Evolutionary conservation across 2,329 filamentous ascomycete genomes (phyloP).

Genomic region (Alternaria arborescens): DNA sequence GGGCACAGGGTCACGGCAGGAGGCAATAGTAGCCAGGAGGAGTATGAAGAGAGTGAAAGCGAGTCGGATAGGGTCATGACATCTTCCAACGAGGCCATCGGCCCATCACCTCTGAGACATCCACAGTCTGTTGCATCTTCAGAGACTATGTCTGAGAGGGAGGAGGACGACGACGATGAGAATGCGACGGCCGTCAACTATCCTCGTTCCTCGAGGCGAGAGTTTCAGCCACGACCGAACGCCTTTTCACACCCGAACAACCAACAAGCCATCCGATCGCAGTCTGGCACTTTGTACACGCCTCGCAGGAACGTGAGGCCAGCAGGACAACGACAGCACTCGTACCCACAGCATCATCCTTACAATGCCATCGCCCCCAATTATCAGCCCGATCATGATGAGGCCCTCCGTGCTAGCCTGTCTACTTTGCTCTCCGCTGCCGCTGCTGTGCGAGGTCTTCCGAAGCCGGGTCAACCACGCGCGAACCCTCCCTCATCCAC

Average conservation of each 20-base stretch:
- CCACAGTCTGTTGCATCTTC: constrained; percentile 48
- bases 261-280: constrained; percentile 47
- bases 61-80: constrained; percentile 79
- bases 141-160: constrained; percentile 48
- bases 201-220: constrained; percentile 59
- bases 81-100: constrained; percentile 68
- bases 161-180: constrained; percentile 66
- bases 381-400: constrained; percentile 89
- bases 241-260: constrained; percentile 85
- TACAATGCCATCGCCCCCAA: constrained; percentile 76
- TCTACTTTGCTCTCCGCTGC: constrained; percentile 95
- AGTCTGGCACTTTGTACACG: constrained; percentile 60
- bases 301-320: constrained; percentile 47
- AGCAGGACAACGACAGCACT: constrained; percentile 51
- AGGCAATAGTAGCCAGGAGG: constrained; percentile 86
- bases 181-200: constrained; percentile 83
- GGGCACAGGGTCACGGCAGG: constrained; percentile 54
- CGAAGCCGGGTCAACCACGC: constrained; percentile 64
- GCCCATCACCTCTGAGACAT: constrained; percentile 46
- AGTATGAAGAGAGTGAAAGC: constrained; percentile 92
- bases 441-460: constrained; percentile 82
- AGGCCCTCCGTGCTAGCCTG: constrained; percentile 88
- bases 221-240: constrained; percentile 88
- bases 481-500: constrained; percentile 44
- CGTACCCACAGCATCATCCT: constrained; percentile 61